These are phyloP conservation scores for Aureobasidium namibiae DNA, from an alignment of 2,329 filamentous ascomycete genomes.

Conservation along the genomic window DNA sequence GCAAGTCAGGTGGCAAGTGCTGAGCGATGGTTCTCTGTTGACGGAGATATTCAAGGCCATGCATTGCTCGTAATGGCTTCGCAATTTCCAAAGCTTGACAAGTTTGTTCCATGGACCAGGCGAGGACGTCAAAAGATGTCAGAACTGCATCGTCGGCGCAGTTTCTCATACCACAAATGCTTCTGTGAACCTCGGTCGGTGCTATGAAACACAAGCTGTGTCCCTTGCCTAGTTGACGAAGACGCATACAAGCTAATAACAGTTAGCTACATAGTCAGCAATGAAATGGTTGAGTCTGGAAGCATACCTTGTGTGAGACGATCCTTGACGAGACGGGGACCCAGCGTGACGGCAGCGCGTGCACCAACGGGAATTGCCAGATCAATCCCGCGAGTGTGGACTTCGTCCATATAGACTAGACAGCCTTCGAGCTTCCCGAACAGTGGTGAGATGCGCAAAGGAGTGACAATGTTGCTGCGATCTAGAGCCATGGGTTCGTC, in stretches of 20 bases:
- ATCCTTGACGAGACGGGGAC: constrained; percentile 59
- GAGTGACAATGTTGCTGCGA: constrained; percentile 37
- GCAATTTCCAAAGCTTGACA: constrained; percentile 40
- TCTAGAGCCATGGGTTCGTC: constrained; percentile 50
- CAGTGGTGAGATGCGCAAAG: constrained; percentile 52
- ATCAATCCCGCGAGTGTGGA: constrained; percentile 63
- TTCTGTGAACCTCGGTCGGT: constrained; percentile 49
- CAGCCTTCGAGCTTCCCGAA: constrained; percentile 48
- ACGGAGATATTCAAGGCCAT: constrained; percentile 45
- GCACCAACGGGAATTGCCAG: constrained; percentile 51
- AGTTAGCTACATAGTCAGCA: neutral
- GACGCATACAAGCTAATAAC: constrained; percentile 54
- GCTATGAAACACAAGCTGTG: constrained; percentile 58
- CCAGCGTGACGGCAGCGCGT: constrained; percentile 60
- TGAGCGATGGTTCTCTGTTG: constrained; percentile 26
- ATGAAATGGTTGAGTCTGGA: neutral
- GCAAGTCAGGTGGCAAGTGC: too few relatives aligned
- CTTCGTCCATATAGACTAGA: constrained; percentile 61
- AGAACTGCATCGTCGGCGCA: constrained; percentile 25
- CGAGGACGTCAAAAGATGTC: constrained; percentile 46
- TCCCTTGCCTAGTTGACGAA: constrained; percentile 58
- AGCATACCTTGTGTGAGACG: constrained; percentile 48
- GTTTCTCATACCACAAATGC: constrained; percentile 34
- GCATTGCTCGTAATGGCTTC: constrained; percentile 53
- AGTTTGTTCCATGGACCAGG: constrained; percentile 53